These are phyloP conservation scores for Maudiozyma pseudohumilis DNA, from an alignment of 805 yeast species.

Conservation along the genomic window DNA sequence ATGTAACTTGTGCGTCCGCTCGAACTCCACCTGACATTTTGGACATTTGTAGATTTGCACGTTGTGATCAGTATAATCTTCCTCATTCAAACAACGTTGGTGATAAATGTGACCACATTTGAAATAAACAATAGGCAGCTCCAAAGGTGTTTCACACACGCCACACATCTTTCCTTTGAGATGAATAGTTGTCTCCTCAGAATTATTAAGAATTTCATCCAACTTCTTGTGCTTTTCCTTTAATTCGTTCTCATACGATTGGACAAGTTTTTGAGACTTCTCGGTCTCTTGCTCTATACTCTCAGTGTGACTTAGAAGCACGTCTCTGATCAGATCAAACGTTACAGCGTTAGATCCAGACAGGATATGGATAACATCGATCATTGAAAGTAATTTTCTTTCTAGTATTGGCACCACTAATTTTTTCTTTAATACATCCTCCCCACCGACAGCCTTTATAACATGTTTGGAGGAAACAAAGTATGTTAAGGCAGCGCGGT, in stretches of 20 bases:
- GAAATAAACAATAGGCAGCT: constrained; percentile 74
- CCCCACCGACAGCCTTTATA: constrained; percentile 42
- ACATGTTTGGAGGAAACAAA: constrained; percentile 47
- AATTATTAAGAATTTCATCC: constrained; percentile 33
- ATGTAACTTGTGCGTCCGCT: constrained; percentile 50
- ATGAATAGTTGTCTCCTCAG: constrained; percentile 33
- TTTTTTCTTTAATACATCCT: constrained; percentile 33
- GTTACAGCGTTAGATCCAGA: constrained; percentile 54
- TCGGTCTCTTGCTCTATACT: constrained; percentile 52
- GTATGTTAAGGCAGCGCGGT: constrained; percentile 52
- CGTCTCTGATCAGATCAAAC: constrained; percentile 62
- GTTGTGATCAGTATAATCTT: constrained; percentile 17
- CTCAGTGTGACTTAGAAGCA: constrained; percentile 51
- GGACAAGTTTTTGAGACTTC: constrained; percentile 57
- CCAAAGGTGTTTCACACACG: constrained; percentile 54
- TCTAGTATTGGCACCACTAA: constrained; percentile 46
- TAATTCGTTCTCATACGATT: constrained; percentile 60
- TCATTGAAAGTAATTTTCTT: constrained; percentile 51
- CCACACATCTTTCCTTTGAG: constrained; percentile 56
- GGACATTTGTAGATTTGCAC: constrained; percentile 48
- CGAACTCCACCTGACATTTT: constrained; percentile 60
- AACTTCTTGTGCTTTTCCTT: constrained; percentile 43
- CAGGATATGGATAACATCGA: constrained; percentile 66
- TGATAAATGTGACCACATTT: constrained; percentile 83
- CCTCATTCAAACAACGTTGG: constrained; percentile 60